Evolutionary conservation across 495 filamentous ascomycete species (phyloP), one percentile per base, ranked within the genome.

Genomic region (Penicillium atrosanguineum): DNA sequence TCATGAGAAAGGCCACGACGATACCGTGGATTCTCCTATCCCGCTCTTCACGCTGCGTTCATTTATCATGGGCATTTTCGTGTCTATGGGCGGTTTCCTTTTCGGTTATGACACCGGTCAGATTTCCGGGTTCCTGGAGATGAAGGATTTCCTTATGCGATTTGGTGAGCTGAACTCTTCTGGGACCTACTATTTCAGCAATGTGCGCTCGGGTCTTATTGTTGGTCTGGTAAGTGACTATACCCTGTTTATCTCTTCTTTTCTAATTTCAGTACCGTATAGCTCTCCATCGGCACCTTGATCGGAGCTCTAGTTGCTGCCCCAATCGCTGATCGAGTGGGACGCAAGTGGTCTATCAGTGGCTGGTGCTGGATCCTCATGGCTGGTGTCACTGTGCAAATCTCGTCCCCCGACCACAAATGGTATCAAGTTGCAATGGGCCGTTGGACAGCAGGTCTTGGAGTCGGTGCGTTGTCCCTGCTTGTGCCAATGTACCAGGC

Each of bases 401-500:
- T 82, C 50, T 79, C 85, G 7, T 78, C 86, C 5, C 59, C 73
- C 0, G 16, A 61, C 8, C 69, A 67, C 6, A 75, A 74, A 40
- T 83, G 80, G 80, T 76, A 79, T 41, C 77, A 82, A 50, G 51
- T 74, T 18, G 68, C 82, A 7, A 53, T 82, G 50, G 80, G 79
- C 26, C 73, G 80, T 43, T 75, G 69, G 67, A 72, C 86, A 36
- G 82, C 85, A 14, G 83, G 87, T 46, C 61, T 85, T 15, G 86
- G 86, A 12, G 85, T 91, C 15, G 87, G 87, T 23, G 78, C 81
- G 0, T 66, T 87, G 7, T 88, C 83, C 4, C 79, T 90, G 21
- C 66, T 83, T 7, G 83, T 90, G 0, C 86, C 86, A 11, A 84
- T 89, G 79, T 89, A 87, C 58, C 84, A 87, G 69, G 82, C 80